phyloP scores from a whole-genome alignment of 345 rosid genomes.

The Pistacia atlantica region DNA sequence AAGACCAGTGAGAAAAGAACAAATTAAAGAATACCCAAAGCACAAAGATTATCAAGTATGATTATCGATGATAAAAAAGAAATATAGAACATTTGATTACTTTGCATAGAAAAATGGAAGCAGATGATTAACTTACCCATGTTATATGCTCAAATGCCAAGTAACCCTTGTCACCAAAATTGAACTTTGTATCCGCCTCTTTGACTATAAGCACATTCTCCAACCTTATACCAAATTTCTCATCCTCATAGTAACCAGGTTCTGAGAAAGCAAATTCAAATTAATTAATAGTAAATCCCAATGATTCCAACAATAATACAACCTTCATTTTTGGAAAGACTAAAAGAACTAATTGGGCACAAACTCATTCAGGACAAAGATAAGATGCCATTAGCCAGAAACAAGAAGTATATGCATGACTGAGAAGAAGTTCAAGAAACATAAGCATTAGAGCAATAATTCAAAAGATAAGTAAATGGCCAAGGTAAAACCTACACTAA shows the following conservation, averaged over 20 bases:
- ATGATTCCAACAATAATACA: not conserved
- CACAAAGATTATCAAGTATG: not conserved
- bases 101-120: not conserved
- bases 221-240: conserved; percentile 89
- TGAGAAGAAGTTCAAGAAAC: not conserved
- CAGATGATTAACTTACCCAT: conserved; percentile 60
- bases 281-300: not conserved
- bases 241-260: conserved; percentile 96
- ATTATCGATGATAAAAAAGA: not conserved
- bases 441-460: not conserved
- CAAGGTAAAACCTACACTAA: not conserved
- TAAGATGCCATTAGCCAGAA: not conserved
- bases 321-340: not conserved
- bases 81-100: not conserved
- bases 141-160: conserved; percentile 92
- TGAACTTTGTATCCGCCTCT: conserved; percentile 72
- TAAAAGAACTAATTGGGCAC: not conserved
- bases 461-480: not conserved
- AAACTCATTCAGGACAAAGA: conserved; percentile 9
- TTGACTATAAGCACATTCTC: conserved; percentile 89
- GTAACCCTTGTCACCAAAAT: conserved; percentile 93
- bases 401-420: not conserved
- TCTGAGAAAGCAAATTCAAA: conserved; percentile 44
- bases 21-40: conserved; percentile 3
- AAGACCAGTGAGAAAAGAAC: too few species aligned